These are phyloP conservation scores for Petasospora fabianii DNA, from an alignment of 1,139 yeast species.

Conservation along the genomic window DNA sequence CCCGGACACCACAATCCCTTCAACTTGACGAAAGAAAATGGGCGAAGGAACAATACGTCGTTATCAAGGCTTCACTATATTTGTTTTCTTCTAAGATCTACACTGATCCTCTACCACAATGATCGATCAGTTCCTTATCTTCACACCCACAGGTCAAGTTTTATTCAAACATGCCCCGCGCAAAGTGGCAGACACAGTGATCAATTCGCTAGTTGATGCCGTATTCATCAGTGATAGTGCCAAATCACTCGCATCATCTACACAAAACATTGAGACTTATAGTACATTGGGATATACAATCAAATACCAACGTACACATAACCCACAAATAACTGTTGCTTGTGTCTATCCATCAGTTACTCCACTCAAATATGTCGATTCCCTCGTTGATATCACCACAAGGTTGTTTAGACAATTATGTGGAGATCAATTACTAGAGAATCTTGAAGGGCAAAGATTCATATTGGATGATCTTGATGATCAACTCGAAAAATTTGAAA, in stretches of 20 bases:
- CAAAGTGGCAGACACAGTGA: constrained; percentile 39
- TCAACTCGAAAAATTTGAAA: constrained; percentile 30
- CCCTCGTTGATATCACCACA: constrained; percentile 30
- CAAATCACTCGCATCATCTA: constrained; percentile 27
- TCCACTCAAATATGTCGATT: constrained; percentile 31
- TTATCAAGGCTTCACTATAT: no score
- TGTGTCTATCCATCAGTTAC: constrained; percentile 32
- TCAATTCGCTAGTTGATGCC: constrained; percentile 48
- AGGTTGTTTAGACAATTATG: constrained; percentile 31
- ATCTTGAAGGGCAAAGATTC: constrained; percentile 28
- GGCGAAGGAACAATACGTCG: no score
- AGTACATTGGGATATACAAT: constrained; percentile 29
- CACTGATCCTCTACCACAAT: no score
- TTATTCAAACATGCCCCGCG: constrained; percentile 47
- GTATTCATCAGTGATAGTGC: constrained; percentile 39
- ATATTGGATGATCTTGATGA: constrained; percentile 28
- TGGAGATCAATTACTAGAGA: constrained; percentile 28
- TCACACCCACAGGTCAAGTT: constrained; percentile 56
- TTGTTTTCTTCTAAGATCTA: no score
- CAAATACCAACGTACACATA: constrained; percentile 29
- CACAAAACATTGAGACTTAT: constrained; percentile 1
- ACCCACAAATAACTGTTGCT: constrained; percentile 28
- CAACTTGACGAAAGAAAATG: no score
- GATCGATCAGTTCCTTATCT: constrained; percentile 55
- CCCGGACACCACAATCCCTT: no score